phyloP scores from a whole-genome alignment of 116 monocot genomes.

The Cymodocea nodosa region DNA sequence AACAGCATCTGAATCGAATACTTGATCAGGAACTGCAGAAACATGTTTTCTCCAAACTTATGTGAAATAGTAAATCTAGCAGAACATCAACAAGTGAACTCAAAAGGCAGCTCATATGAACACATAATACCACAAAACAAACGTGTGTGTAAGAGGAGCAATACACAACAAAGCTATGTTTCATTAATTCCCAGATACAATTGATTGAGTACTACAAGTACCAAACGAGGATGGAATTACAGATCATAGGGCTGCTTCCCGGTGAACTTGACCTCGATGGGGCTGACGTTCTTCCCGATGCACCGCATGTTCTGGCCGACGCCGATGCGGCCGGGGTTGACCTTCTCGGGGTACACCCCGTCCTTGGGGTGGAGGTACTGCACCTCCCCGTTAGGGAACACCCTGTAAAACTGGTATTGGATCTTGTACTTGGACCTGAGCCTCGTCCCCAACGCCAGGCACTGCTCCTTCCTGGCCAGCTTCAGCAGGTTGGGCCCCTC shows the following conservation, averaged over 20 bases:
- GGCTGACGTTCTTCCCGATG: conserved; percentile 88
- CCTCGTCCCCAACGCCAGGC: conserved; percentile 80
- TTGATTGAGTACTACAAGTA: neutral
- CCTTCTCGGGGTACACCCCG: conserved; percentile 96
- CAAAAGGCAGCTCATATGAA: too few species aligned
- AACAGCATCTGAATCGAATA: too few species aligned
- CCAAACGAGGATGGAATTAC: conserved; percentile 10
- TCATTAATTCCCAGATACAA: neutral
- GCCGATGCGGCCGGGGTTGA: conserved; percentile 74
- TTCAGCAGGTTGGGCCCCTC: conserved; percentile 91
- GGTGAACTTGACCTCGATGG: conserved; percentile 94
- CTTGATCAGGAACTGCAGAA: too few species aligned
- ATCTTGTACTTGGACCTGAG: conserved; percentile 97
- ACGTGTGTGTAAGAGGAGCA: too few species aligned
- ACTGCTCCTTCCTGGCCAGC: conserved; percentile 95
- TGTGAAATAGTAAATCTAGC: too few species aligned
- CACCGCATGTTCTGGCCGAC: conserved; percentile 62
- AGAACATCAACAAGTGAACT: too few species aligned
- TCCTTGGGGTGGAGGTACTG: conserved; percentile 98
- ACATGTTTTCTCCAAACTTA: too few species aligned
- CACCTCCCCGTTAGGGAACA: conserved; percentile 95
- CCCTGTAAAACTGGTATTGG: conserved; percentile 91
- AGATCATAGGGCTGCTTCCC: conserved; percentile 79
- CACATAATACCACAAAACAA: too few species aligned
- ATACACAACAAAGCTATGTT: too few species aligned